Evolutionary conservation across 495 filamentous ascomycete genomes (phyloP), one percentile per base, ranked within the genome.

Genomic region (Penicillium verhagenii): DNA sequence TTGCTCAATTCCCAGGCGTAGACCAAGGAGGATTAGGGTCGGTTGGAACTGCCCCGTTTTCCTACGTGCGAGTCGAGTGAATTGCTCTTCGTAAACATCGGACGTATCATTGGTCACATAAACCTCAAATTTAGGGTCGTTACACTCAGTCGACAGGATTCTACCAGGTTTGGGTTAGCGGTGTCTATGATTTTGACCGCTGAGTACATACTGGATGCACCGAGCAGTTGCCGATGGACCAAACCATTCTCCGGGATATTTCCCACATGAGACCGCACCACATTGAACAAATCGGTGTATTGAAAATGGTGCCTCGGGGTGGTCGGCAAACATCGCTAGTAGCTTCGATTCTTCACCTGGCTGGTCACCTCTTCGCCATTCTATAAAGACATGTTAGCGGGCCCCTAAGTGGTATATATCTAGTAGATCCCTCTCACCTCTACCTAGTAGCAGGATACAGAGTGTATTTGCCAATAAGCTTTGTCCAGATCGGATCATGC

Each of bases 401-500:
- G 40, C 20, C 16, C n/a, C 2, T 18, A 20, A 4, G 21, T 26
- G 19, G 7, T 84, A 5, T 25, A 19, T 6, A n/a, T 18, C 52
- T 14, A 19, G 18, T 11, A 29, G 38, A 50, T 53, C 53, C 55
- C n/a, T n/a, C n/a, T n/a, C 82, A 91, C 91, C 89, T 80, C 94
- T 85, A 5, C 94, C 94, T 26, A 96, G 74, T 44, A 76, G 76
- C 33, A 92, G 70, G 20, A 87, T 80, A 10, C 79, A 66, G 50
- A 97, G 72, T 4, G 93, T 80, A 67, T 97, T 97, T 31, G 92
- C 94, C 28, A 99, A 75, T 14, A 99, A 76, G 60, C 90, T 90
- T 73, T 99, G 95, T 10, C 94, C 95, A 0, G 93, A 96, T 60
- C 95, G 80, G 59, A 99, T 97, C 95, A 99, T 99, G 64, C 95